These are phyloP conservation scores for Leptographium procerum DNA, from an alignment of 2,329 filamentous ascomycete species.

Conservation along the genomic window DNA sequence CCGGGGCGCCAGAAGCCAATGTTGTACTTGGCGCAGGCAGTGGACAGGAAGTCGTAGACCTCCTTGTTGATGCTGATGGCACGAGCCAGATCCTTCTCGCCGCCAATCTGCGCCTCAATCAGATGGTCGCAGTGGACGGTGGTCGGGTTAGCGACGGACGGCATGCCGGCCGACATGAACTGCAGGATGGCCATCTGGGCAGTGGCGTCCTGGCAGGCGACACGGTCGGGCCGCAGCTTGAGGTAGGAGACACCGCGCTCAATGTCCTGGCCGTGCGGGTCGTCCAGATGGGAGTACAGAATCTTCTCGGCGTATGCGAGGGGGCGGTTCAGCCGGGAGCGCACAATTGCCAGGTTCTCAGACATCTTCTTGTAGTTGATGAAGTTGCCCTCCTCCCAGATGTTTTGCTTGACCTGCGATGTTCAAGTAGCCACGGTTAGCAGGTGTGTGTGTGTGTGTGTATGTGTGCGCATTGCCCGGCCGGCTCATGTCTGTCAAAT, in stretches of 20 bases:
- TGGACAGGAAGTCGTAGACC: conserved; percentile 94
- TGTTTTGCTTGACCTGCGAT: conserved; percentile 75
- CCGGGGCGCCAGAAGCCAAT: conserved; percentile 99
- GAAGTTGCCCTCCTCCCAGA: conserved; percentile 89
- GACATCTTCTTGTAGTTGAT: conserved; percentile 99
- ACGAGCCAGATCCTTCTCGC: conserved; percentile 83
- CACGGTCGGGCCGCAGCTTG: conserved; percentile 91
- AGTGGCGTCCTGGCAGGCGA: conserved; percentile 98
- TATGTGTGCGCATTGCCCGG: not conserved
- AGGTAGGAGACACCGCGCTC: conserved; percentile 93
- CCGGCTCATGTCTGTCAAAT: not conserved
- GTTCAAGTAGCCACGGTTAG: not conserved
- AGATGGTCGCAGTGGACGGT: conserved; percentile 99
- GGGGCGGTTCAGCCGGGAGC: conserved; percentile 78
- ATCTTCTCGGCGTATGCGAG: conserved; percentile 97
- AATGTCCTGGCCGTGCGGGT: conserved; percentile 91
- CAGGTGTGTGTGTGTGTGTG: no score
- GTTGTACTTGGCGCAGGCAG: conserved; percentile 96
- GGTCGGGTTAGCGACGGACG: conserved; percentile 81
- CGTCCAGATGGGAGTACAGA: conserved; percentile 95
- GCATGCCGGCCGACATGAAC: conserved; percentile 99
- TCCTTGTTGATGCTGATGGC: conserved; percentile 96
- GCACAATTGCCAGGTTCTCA: conserved; percentile 89
- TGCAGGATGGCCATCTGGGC: conserved; percentile 99
- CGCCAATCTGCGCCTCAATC: conserved; percentile 94